Base-by-base conservation (phyloP, 2,329 filamentous ascomycete species). In the Hypoxylon sp. region DNA sequence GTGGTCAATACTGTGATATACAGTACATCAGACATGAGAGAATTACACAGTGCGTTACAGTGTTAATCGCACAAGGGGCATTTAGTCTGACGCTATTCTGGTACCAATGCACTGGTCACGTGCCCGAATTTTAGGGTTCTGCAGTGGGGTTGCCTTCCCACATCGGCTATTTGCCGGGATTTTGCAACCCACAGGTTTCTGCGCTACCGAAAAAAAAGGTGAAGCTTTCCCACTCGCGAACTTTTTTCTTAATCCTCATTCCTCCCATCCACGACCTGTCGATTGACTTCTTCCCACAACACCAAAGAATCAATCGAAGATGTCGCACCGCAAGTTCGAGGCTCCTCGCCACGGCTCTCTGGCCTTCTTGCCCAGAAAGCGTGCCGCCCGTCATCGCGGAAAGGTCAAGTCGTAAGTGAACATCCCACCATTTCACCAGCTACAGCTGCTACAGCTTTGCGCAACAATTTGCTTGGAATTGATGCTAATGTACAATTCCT, bases 291-390 rank as follows among this genome's bases (percentile, higher is more conserved):
- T 77, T 73, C 77, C 78, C 76, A 75, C 77, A 74, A 73, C 76
- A 73, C 75, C 69, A 74, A 73, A 72, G 71, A 74, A 77, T 77
- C 77, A 78, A 76, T 77, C 70, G 70, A 79, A 75, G 73, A 81
- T 83, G 81, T 81, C 80, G 82, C 85, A 87, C 83, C 84, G 85
- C 78, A 87, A 88, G 85, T 88, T 83, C 81, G 86, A 97, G 90
- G 95, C 95, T 83, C 95, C 95, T 82, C 92, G 95, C 84, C 95
- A 98, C 88, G 96, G 95, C 83, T 95, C 92, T 82, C 88, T 98
- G 84, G 92, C 92, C 78, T 95, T 90, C 86, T 85, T 96, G 81
- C 93, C 93, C 76, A 87, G 93, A 82, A 98, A 98, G 94, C 92
- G 95, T 82, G 94, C 94, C 81, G 89, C 94, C 84, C 90, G 95